phyloP scores from a whole-genome alignment of 2,329 filamentous ascomycete species.

The Diplodia intermedia region DNA sequence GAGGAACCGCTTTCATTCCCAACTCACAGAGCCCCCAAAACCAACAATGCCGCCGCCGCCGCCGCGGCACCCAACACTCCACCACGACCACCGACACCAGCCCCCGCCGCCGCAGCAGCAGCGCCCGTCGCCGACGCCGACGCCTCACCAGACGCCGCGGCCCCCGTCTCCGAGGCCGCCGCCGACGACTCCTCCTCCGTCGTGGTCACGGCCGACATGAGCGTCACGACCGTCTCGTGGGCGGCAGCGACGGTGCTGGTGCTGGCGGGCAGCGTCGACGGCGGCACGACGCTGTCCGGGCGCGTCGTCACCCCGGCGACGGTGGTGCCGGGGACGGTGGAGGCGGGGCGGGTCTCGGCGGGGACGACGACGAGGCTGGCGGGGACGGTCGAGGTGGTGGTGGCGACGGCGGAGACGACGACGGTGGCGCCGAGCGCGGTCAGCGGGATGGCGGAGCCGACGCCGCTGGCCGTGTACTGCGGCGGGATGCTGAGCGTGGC shows the following conservation, averaged over 20 bases:
- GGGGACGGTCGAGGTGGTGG: slow-evolving; percentile 28
- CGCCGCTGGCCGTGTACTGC: slow-evolving; percentile 55
- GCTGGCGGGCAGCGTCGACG: slow-evolving; percentile 38
- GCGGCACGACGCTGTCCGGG: slow-evolving; percentile 31
- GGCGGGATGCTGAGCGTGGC: slow-evolving; percentile 53
- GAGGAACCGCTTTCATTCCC: background rate
- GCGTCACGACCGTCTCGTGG: slow-evolving; percentile 31
- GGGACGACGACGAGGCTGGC: slow-evolving; percentile 27
- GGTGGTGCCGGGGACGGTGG: slow-evolving; percentile 39
- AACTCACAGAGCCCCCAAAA: background rate
- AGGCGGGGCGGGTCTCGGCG: slow-evolving; percentile 38
- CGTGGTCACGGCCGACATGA: background rate
- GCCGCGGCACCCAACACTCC: background rate
- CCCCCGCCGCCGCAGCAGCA: background rate
- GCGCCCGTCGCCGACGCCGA: background rate
- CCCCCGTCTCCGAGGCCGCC: slow-evolving; percentile 29
- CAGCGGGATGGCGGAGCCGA: slow-evolving; percentile 55
- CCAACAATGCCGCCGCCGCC: background rate
- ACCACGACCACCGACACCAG: background rate
- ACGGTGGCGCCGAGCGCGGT: slow-evolving; percentile 52
- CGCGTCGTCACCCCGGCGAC: slow-evolving; percentile 35
- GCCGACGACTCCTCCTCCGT: slow-evolving; percentile 3
- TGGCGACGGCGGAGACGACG: slow-evolving; percentile 43
- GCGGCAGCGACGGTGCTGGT: slow-evolving; percentile 39
- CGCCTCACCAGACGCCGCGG: slow-evolving; percentile 29